phyloP scores from a whole-genome alignment of 306 rosid genomes.

The Biancaea sappan region DNA sequence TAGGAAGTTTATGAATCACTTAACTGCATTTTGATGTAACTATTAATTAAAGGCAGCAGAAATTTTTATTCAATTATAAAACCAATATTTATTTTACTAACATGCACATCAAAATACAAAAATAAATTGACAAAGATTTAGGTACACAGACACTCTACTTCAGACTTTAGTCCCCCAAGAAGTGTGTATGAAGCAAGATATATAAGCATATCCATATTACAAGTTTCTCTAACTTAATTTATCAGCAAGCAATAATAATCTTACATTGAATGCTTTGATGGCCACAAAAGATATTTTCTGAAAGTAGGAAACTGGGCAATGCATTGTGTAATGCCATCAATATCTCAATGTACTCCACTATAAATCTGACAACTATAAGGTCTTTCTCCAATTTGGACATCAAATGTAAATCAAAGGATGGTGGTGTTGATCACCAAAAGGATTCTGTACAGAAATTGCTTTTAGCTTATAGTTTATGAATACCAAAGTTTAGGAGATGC shows the following conservation, averaged over 20 bases:
- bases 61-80: slow-evolving; percentile 1
- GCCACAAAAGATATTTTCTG: neutral
- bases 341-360: neutral
- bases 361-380: neutral
- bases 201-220: neutral
- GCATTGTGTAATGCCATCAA: neutral
- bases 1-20: neutral
- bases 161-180: slow-evolving; percentile 2
- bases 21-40: slow-evolving; percentile 25
- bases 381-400: neutral
- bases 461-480: neutral
- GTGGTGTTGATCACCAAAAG: neutral
- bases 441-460: neutral
- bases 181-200: neutral
- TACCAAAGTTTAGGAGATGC: slow-evolving; percentile 1
- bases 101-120: slow-evolving; percentile 5
- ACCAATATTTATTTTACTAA: slow-evolving; percentile 4
- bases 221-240: neutral
- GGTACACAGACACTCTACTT: too few relatives aligned
- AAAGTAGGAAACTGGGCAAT: neutral
- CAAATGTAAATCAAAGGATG: neutral
- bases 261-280: slow-evolving; percentile 2
- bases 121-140: too few relatives aligned
- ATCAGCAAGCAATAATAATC: slow-evolving; percentile 10
- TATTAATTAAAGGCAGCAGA: neutral